A percentile compares a stretch with the other conserved stretches of the same genome.
Evolutionary conservation across 805 yeast genomes (phyloP).

Genomic region (Cyberlindnera subsufficiens): DNA sequence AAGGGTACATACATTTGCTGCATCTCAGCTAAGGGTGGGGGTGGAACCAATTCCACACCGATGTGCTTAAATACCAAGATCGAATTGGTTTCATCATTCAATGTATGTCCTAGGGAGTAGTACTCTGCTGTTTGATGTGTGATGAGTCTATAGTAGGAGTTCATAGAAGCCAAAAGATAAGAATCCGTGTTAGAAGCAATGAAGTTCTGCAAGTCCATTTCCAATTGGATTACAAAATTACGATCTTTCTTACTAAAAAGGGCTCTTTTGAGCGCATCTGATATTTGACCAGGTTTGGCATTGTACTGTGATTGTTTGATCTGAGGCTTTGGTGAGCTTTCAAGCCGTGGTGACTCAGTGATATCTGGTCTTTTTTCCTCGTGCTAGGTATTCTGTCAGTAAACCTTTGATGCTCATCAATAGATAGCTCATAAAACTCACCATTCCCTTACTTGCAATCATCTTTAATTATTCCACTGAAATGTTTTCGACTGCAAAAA

Average conservation of each 20-base stretch:
- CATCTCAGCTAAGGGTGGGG: conserved; percentile 13
- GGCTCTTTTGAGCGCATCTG: conserved; percentile 31
- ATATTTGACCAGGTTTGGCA: conserved; percentile 2
- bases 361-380: too few species aligned
- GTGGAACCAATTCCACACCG: conserved; percentile 15
- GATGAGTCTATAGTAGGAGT: conserved; percentile 62
- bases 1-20: conserved; percentile 3
- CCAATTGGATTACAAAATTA: conserved; percentile 43
- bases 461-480: too few species aligned
- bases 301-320: neutral
- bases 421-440: too few species aligned
- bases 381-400: too few species aligned
- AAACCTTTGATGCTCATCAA: too few species aligned
- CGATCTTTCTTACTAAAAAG: conserved; percentile 41
- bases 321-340: too few species aligned
- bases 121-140: conserved; percentile 69
- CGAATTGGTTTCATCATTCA: conserved; percentile 43
- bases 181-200: conserved; percentile 34
- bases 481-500: too few species aligned
- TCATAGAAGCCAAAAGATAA: conserved; percentile 41
- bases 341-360: too few species aligned
- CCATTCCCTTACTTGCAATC: too few species aligned
- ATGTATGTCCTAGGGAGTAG: conserved; percentile 52
- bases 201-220: conserved; percentile 40
- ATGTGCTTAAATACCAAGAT: conserved; percentile 35